Base-by-base conservation (phyloP, 805 yeast genomes). In the Wickerhamiella alocasiicola region DNA sequence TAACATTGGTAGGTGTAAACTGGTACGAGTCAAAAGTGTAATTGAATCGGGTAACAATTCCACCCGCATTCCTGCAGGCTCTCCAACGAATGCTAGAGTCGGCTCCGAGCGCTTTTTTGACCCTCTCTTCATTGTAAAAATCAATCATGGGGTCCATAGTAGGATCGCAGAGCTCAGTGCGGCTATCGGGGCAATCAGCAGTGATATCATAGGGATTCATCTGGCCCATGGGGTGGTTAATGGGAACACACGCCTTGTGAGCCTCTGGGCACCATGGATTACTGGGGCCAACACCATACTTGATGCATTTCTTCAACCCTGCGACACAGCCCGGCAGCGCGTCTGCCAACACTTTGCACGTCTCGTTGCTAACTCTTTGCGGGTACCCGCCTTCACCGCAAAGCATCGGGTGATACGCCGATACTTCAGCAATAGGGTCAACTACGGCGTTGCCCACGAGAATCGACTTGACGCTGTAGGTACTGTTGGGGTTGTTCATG, bases 371-470 rank as follows among this genome's bases (percentile, higher is more conserved):
- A 48, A 84, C 65, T 2, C 83, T 83, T 15, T 87, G 65, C 15
- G 78, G 78, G 54, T 76, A 76, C 4, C 95, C 95, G 49, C 95
- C 94, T 49, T 70, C 58, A 40, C 94, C 91, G n/a, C n/a, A n/a
- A n/a, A n/a, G 62, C 97, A 88, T 5, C 94, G 94, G 96, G 87
- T 87, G 55, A 91, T 93, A 60, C 77, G 50, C 76, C 74, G 55
- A 80, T 76, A 67, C 85, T 95, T 39, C 73, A 68, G 57, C 79
- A 70, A 9, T 91, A 78, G n/a, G n/a, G 58, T 88, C 95, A 30
- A 95, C 83, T 54, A 87, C 72, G 43, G 96, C 97, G 60, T 87
- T 88, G 48, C 97, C 97, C 55, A 87, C 85, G 56, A 87, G 58
- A 20, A 85, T 80, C 6, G 95, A 81, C 16, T 81, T 64, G 51